These are phyloP conservation scores for Angomonas ambiguus DNA, from an alignment of 208 protist species.

Conservation along the genomic window DNA sequence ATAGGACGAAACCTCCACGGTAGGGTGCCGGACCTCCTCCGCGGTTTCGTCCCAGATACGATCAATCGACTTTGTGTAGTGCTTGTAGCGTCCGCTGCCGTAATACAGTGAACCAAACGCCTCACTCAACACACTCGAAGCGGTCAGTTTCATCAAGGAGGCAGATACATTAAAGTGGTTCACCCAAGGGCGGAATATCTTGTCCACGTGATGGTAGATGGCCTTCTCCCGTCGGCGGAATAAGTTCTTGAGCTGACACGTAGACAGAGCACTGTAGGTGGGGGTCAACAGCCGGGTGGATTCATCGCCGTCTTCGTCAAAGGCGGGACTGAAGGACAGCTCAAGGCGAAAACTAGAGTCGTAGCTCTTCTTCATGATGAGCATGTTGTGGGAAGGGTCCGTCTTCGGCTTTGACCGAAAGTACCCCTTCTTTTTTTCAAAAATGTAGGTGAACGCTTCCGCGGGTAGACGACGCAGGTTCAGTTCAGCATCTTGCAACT, in stretches of 20 bases:
- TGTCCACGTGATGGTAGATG: conserved; percentile 37
- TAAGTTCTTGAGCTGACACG: conserved; percentile 76
- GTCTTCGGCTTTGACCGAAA: conserved; percentile 17
- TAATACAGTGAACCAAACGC: conserved; percentile 57
- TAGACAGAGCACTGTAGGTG: conserved; percentile 42
- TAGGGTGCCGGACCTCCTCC: conserved; percentile 10
- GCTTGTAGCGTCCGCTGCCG: conserved; percentile 48
- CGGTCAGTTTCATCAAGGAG: conserved; percentile 45
- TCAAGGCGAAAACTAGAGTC: conserved; percentile 66
- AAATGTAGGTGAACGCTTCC: conserved; percentile 43
- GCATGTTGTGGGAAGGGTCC: conserved; percentile 37
- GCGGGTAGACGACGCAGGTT: conserved; percentile 46
- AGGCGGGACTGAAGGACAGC: conserved; percentile 56
- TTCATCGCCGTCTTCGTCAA: not conserved
- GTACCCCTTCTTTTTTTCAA: conserved; percentile 20
- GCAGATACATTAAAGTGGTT: conserved; percentile 35
- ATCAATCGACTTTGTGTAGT: conserved; percentile 28
- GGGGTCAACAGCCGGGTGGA: conserved; percentile 21
- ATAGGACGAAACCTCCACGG: conserved; percentile 19
- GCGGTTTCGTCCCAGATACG: conserved; percentile 39
- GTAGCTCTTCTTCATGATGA: conserved; percentile 73
- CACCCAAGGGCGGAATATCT: conserved; percentile 44
- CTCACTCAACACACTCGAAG: conserved; percentile 38
- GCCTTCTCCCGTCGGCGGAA: conserved; percentile 70
- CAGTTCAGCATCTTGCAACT: conserved; percentile 32